A percentile compares a stretch with the other conserved stretches of the same genome.
Conservation (phyloP, 257 asterid species). For the Forsythia suspensa region DNA sequence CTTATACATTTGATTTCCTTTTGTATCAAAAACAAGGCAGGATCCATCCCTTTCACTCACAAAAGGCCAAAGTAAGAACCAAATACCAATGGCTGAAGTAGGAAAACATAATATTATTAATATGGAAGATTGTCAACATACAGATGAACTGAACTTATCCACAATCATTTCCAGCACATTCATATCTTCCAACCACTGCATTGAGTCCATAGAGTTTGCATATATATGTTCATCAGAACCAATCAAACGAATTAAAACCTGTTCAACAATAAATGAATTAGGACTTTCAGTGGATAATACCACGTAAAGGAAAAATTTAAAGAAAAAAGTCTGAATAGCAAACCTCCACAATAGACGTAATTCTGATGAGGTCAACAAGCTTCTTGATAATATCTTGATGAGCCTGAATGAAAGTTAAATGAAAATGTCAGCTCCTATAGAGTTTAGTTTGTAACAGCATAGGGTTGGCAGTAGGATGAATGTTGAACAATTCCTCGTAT, state of each 20-base stretch:
- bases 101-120: constrained; percentile 8
- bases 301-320: constrained; percentile 5
- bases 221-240: constrained; percentile 82
- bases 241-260: constrained; percentile 81
- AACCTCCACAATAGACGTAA: constrained; percentile 92
- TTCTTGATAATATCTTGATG: constrained; percentile 42
- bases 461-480: constrained; percentile 6
- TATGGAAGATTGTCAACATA: constrained; percentile 52
- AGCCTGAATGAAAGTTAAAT: constrained; percentile 30
- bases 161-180: constrained; percentile 84
- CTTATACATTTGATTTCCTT: constrained; percentile 3
- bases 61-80: constrained; percentile 16
- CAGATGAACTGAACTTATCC: constrained; percentile 91
- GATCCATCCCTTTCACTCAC: constrained; percentile 23
- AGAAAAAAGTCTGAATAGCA: background rate
- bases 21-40: constrained; percentile 12
- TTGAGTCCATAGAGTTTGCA: constrained; percentile 58
- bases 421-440: constrained; percentile 22
- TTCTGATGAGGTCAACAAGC: constrained; percentile 79
- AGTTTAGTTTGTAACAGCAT: constrained; percentile 5
- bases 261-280: constrained; percentile 33
- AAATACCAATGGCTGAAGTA: background rate
- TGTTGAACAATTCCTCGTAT: constrained; percentile 11
- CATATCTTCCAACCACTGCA: constrained; percentile 85
- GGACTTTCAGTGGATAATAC: constrained; percentile 12